phyloP scores from a whole-genome alignment of 331 rosid genomes.

The Prunus yedoensis region DNA sequence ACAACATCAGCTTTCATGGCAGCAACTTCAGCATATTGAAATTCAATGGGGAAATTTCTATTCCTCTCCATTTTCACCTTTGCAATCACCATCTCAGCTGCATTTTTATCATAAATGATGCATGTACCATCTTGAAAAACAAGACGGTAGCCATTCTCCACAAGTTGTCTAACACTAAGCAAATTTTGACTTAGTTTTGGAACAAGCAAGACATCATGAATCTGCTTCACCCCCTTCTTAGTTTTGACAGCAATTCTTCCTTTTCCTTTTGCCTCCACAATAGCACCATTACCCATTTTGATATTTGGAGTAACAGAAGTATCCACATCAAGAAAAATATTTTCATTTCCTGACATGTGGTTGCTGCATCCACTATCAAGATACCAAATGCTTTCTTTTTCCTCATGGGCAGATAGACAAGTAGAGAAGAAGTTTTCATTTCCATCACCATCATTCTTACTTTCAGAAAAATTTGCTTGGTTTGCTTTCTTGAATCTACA shows the following conservation, averaged over 20 bases:
- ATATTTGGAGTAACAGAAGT: neutral
- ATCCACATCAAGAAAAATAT: neutral
- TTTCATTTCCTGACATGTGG: conserved; percentile 3
- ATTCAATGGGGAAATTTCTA: neutral
- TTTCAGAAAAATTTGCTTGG: neutral
- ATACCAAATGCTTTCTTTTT: neutral
- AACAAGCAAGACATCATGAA: neutral
- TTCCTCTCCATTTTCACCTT: too few species aligned
- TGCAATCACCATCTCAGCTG: too few species aligned
- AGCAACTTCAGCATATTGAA: neutral
- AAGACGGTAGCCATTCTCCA: too few species aligned
- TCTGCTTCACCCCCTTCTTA: neutral
- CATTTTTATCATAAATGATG: too few species aligned
- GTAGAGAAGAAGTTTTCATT: neutral
- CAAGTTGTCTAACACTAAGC: neutral
- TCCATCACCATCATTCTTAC: neutral
- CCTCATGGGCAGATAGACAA: neutral
- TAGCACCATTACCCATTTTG: neutral
- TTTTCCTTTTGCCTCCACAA: neutral
- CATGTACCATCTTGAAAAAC: too few species aligned
- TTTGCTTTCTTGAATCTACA: neutral
- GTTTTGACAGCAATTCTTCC: neutral
- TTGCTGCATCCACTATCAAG: conserved; percentile 17
- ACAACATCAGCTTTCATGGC: neutral
- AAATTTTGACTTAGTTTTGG: conserved; percentile 1